phyloP scores from a whole-genome alignment of 345 rosid species.

The Murraya paniculata region DNA sequence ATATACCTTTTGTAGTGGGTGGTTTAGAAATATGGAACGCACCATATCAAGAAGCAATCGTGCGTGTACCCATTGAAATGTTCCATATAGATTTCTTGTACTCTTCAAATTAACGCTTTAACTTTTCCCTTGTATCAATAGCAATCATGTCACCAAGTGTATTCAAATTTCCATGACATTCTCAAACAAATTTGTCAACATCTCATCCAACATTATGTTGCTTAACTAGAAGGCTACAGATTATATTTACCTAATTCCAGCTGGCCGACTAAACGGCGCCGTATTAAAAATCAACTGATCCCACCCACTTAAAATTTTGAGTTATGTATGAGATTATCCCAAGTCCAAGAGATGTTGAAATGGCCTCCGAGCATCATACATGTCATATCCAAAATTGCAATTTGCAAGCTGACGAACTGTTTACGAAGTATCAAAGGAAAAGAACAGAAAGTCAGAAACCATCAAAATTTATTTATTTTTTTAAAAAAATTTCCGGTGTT shows the following conservation, averaged over 20 bases:
- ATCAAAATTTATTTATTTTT: neutral
- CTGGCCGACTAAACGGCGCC: neutral
- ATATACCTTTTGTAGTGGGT: neutral
- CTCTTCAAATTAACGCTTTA: neutral
- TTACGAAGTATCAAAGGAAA: neutral
- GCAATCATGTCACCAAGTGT: neutral
- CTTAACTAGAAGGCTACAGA: neutral
- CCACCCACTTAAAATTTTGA: neutral
- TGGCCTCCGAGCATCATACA: neutral
- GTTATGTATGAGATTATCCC: neutral
- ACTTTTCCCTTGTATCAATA: neutral
- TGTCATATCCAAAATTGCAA: neutral
- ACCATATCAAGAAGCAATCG: neutral
- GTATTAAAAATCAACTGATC: neutral
- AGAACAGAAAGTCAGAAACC: neutral
- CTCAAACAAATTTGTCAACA: neutral
- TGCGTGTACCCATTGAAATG: neutral
- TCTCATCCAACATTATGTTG: neutral
- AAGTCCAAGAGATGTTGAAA: neutral
- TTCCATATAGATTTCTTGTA: neutral
- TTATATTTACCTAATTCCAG: neutral
- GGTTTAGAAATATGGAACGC: neutral
- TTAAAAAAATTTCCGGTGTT: no score
- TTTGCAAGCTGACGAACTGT: neutral
- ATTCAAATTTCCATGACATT: neutral